A percentile compares a stretch with the other conserved stretches of the same genome.
Conservation (phyloP, 2,329 filamentous ascomycete species). For the Sporothrix globosa region DNA sequence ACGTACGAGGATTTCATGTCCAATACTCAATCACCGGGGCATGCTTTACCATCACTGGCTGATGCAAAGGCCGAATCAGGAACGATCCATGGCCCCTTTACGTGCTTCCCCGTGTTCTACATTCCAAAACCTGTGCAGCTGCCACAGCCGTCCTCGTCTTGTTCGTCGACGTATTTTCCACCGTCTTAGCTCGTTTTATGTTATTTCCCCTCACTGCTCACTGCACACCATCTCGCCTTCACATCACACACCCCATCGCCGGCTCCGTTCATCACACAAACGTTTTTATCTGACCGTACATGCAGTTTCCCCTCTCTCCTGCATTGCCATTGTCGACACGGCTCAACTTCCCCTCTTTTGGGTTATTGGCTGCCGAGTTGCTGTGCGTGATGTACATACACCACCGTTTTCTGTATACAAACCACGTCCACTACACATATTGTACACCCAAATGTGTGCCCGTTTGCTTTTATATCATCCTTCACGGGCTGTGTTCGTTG, state of each 20-base stretch:
- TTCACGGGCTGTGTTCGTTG: neutral
- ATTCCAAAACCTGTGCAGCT: neutral
- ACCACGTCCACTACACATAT: neutral
- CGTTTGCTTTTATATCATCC: neutral
- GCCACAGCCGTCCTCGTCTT: slow-evolving; percentile 2
- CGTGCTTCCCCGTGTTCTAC: neutral
- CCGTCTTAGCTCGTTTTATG: neutral
- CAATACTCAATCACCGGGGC: neutral
- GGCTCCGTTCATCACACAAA: slow-evolving; percentile 12
- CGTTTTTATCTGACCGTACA: neutral
- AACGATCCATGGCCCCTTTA: neutral
- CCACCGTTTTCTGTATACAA: neutral
- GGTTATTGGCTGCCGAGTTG: neutral
- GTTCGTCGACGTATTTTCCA: neutral
- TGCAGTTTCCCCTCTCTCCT: slow-evolving; percentile 15
- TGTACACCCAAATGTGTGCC: neutral
- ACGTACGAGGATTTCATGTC: neutral
- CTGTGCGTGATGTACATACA: neutral
- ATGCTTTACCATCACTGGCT: neutral
- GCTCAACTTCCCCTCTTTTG: slow-evolving; percentile 6
- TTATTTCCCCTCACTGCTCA: slow-evolving; percentile 11
- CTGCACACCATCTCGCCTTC: neutral
- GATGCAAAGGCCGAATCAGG: slow-evolving; percentile 19
- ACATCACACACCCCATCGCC: neutral
- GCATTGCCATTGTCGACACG: slow-evolving; percentile 13